Evolutionary conservation across 202 grass and related monocot genomes (phyloP).

Genomic region (Elaeis oleifera): DNA sequence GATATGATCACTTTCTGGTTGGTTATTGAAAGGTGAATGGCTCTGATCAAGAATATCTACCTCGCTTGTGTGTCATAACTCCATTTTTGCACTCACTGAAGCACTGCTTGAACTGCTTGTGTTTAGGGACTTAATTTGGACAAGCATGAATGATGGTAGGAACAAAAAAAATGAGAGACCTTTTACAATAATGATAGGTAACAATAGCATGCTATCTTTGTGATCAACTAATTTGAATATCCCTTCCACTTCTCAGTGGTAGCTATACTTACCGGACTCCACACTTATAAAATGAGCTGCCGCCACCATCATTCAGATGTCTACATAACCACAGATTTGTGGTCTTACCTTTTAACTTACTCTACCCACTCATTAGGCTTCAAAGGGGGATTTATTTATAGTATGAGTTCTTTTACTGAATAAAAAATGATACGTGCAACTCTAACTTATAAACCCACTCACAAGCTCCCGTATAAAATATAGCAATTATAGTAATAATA

Average conservation of each 20-base stretch:
- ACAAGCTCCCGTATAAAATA: neutral
- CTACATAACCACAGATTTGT: slow-evolving; percentile 2
- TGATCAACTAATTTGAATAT: neutral
- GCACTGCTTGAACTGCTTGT: too few relatives aligned
- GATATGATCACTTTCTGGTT: too few relatives aligned
- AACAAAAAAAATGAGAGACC: too few relatives aligned
- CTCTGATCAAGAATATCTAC: too few relatives aligned
- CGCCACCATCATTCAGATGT: too few relatives aligned
- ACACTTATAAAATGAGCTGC: neutral
- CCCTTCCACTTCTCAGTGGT: neutral
- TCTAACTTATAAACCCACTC: slow-evolving; percentile 20
- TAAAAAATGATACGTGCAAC: slow-evolving; percentile 18
- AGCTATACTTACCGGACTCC: neutral
- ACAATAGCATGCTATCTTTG: neutral
- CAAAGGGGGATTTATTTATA: slow-evolving; percentile 15
- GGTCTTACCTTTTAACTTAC: neutral
- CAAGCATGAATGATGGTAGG: too few relatives aligned
- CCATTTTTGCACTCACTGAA: too few relatives aligned
- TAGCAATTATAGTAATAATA: too few relatives aligned
- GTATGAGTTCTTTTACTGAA: neutral
- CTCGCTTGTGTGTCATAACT: too few relatives aligned
- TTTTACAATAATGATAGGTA: too few relatives aligned
- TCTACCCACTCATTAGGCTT: slow-evolving; percentile 7
- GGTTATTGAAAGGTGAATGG: too few relatives aligned
- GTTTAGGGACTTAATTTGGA: too few relatives aligned